Percentiles rank a stretch among this genome's conserved stretches.
Evolutionary conservation across 2,329 filamentous ascomycete species (phyloP).

Genomic region (Penicillium sp.): DNA sequence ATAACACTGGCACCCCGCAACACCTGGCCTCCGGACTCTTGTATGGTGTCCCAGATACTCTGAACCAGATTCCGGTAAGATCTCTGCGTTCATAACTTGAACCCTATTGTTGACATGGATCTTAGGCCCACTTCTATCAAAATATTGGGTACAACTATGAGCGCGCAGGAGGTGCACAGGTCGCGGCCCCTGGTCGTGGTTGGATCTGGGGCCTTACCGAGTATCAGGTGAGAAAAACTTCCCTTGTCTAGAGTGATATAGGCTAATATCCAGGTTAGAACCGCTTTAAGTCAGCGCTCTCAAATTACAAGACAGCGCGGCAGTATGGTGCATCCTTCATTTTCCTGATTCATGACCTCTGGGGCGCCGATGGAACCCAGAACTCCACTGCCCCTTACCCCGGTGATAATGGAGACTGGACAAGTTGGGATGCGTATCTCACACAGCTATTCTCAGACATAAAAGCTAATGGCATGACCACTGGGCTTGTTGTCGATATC

Average conservation of each 20-base stretch:
- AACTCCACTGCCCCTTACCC: neutral
- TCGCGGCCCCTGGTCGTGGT: constrained; percentile 30
- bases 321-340: neutral
- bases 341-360: neutral
- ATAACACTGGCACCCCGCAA: constrained; percentile 1
- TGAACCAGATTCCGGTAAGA: neutral
- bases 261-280: neutral
- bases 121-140: neutral
- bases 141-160: constrained; percentile 13
- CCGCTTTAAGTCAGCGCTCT: neutral
- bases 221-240: constrained; percentile 10
- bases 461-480: neutral
- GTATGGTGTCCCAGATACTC: neutral
- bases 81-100: neutral
- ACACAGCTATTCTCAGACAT: neutral
- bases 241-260: neutral
- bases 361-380: neutral
- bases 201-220: constrained; percentile 41
- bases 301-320: neutral
- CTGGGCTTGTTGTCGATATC: neutral
- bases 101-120: neutral
- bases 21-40: constrained; percentile 1
- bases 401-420: neutral
- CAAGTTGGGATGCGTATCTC: neutral
- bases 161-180: constrained; percentile 14